A percentile compares a stretch with the other conserved stretches of the same genome.
Conservation (phyloP, 306 rosid genomes). For the Prunus armeniaca region DNA sequence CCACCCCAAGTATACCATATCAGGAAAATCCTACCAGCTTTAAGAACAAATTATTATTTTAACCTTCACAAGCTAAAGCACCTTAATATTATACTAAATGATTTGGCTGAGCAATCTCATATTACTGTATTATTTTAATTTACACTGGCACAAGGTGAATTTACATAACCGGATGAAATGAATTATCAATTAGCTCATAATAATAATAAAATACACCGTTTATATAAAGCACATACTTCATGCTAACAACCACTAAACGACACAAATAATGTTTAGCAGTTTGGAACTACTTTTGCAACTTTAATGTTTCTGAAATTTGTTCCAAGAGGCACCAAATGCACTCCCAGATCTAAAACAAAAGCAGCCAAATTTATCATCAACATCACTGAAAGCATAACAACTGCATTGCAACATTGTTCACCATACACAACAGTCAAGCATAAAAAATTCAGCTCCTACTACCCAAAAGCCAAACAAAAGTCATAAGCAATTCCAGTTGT, state of each 20-base stretch:
- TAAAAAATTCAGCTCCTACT: background rate
- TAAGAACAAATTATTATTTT: background rate
- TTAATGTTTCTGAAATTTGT: background rate
- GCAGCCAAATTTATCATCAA: background rate
- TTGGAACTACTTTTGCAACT: background rate
- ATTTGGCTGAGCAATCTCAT: background rate
- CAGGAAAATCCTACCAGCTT: background rate
- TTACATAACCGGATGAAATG: background rate
- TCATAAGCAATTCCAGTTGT: background rate
- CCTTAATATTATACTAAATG: background rate
- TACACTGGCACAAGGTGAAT: background rate
- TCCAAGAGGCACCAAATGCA: background rate
- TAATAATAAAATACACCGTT: too few relatives aligned
- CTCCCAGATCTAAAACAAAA: slow-evolving; percentile 13
- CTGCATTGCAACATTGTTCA: background rate
- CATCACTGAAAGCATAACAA: background rate
- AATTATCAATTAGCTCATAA: background rate
- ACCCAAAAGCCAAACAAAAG: slow-evolving; percentile 13
- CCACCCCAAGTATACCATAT: background rate
- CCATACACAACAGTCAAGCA: slow-evolving; percentile 4
- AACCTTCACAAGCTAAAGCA: background rate
- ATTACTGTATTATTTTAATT: background rate
- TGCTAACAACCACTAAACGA: background rate
- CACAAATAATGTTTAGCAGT: background rate
- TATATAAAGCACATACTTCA: background rate